Evolutionary conservation across 2,329 filamentous ascomycete genomes (phyloP), one percentile per base, ranked within the genome.

Genomic region (Pseudopyrenochaeta lycopersici): DNA sequence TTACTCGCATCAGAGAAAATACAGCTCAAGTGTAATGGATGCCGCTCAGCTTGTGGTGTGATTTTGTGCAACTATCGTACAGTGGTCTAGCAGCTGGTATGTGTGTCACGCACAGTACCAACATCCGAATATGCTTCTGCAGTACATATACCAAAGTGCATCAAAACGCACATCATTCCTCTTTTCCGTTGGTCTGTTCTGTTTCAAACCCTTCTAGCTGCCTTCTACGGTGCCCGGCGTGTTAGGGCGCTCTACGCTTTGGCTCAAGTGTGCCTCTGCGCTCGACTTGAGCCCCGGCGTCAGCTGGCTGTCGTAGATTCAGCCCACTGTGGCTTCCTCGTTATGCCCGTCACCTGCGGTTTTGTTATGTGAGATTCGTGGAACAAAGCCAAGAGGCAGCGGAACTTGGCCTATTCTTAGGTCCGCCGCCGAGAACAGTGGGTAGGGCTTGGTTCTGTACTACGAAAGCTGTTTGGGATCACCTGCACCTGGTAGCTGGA

Each of bases 371-470:
- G 7, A 31, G 23, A 9, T n/a, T 12, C 7, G 20, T 23, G 20
- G 36, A 39, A 39, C 36, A 12, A 12, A 11, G 23, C 23, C 40
- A 42, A 30, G 23, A 15, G 29, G 23, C 6, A 30, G 23, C 23
- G 40, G 23, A 15, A 31, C 40, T 42, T 42, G n/a, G 40, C 17
- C 40, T 42, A 42, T 42, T 30, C 23, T 42, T 42, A 31, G 40
- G 40, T 29, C 40, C 23, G 27, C 27, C n/a, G 40, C 18, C 20
- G 36, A 23, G 36, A 23, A n/a, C 7, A 12, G 20, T 39, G 5
- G 20, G n/a, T 23, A 6, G 6, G 17, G 36, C 36, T 39, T 23
- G 18, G 18, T 6, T 9, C 10, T 14, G 36, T 39, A 39, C 36
- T 23, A 39, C 18, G 7, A 17, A 17, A 33, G 31, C 15, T 14